Conservation (phyloP, 1,284 basidiomycete genomes). For the Leccinum fallax region DNA sequence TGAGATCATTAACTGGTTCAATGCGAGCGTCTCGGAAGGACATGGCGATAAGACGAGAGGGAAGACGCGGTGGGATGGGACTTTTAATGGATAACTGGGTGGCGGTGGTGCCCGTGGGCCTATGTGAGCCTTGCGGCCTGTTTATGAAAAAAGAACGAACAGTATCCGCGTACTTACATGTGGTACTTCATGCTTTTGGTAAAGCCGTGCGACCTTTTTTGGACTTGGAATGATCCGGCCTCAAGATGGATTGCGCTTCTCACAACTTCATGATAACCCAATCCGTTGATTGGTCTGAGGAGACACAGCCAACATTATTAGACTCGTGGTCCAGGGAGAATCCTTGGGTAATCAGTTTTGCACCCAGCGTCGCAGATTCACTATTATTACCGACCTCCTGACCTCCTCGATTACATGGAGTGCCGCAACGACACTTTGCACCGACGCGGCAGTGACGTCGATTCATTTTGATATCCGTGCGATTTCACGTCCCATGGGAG, state of each 20-base stretch:
- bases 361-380: neutral
- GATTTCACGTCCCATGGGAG: neutral
- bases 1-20: conserved; percentile 8
- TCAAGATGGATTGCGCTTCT: neutral
- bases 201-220: conserved; percentile 3
- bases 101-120: conserved; percentile 1
- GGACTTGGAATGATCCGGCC: neutral
- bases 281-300: neutral
- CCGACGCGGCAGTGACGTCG: neutral
- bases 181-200: neutral
- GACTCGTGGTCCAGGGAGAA: neutral
- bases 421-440: neutral
- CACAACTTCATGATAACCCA: neutral
- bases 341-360: neutral
- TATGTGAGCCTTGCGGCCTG: neutral
- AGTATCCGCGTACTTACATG: neutral
- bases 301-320: neutral
- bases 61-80: neutral
- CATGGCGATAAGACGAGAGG: conserved; percentile 19
- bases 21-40: conserved; percentile 13
- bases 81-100: conserved; percentile 16
- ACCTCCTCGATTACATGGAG: neutral
- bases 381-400: neutral
- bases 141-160: neutral
- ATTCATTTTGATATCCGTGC: neutral